Evolutionary conservation across 1,284 basidiomycete genomes (phyloP).

Genomic region (Ustilago crameri): DNA sequence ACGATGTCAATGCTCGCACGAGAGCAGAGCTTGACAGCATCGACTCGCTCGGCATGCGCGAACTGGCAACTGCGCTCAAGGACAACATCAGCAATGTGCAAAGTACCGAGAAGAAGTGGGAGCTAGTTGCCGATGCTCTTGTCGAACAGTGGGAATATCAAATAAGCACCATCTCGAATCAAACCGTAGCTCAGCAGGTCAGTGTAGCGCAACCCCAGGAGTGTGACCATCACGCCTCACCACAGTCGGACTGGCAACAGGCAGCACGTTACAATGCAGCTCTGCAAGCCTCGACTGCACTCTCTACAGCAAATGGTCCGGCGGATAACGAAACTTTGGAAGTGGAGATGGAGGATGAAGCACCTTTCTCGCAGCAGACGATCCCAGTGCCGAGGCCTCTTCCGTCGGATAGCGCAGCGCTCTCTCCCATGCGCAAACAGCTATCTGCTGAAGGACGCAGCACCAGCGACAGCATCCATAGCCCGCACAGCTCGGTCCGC

Average conservation of each 20-base stretch:
- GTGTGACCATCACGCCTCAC: background rate
- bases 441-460: constrained; percentile 15
- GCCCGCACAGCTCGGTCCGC: constrained; percentile 8
- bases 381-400: background rate
- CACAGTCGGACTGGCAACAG: background rate
- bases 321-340: constrained; percentile 6
- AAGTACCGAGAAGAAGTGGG: constrained; percentile 26
- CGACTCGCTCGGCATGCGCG: constrained; percentile 38
- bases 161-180: background rate
- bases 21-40: constrained; percentile 41
- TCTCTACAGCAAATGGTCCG: background rate
- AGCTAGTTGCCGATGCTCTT: constrained; percentile 27
- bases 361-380: background rate
- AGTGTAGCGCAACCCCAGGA: background rate
- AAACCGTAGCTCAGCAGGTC: too few species aligned
- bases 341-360: constrained; percentile 33
- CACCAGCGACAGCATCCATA: constrained; percentile 40
- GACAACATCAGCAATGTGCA: constrained; percentile 13
- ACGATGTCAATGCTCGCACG: constrained; percentile 52
- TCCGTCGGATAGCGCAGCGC: background rate
- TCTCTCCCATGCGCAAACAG: background rate
- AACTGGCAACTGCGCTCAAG: constrained; percentile 27
- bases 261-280: too few species aligned
- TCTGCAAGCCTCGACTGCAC: too few species aligned
- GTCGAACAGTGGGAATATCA: constrained; percentile 52